phyloP scores from a whole-genome alignment of 2,329 filamentous ascomycete species.

The Paraconiothyrium brasiliense region DNA sequence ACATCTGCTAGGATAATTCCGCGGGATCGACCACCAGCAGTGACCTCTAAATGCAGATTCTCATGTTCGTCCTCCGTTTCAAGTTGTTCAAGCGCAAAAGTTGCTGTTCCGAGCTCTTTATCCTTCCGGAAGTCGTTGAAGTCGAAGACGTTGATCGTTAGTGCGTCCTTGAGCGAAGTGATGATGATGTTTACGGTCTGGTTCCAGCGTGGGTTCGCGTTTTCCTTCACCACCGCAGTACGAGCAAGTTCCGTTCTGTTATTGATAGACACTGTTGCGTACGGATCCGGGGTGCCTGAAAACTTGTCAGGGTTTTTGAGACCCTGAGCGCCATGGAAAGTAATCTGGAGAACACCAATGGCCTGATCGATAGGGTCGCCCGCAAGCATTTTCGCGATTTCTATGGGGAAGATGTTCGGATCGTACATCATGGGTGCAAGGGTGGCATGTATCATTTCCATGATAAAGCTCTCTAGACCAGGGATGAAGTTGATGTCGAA shows the following conservation, averaged over 20 bases:
- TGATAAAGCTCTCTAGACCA: conserved; percentile 90
- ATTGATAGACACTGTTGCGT: conserved; percentile 85
- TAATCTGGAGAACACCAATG: conserved; percentile 91
- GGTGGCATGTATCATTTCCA: conserved; percentile 94
- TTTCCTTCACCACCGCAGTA: conserved; percentile 89
- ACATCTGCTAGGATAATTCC: conserved; percentile 84
- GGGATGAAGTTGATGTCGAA: conserved; percentile 99
- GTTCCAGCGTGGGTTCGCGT: conserved; percentile 89
- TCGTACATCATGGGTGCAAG: conserved; percentile 97
- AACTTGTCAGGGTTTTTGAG: conserved; percentile 97
- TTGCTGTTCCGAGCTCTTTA: conserved; percentile 89
- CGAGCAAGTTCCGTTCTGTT: conserved; percentile 81
- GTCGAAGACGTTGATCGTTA: conserved; percentile 87
- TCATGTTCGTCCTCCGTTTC: conserved; percentile 81
- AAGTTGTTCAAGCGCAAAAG: conserved; percentile 83
- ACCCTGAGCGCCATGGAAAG: conserved; percentile 87
- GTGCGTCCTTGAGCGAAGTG: conserved; percentile 85
- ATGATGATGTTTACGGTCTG: conserved; percentile 97
- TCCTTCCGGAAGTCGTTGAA: conserved; percentile 97
- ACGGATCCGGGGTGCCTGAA: conserved; percentile 89
- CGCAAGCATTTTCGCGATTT: conserved; percentile 97
- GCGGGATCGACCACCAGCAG: conserved; percentile 82
- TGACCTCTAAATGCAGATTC: conserved; percentile 84
- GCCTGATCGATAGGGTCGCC: conserved; percentile 94
- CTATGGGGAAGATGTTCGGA: conserved; percentile 97